phyloP scores from a whole-genome alignment of 192 early-diverging fungal genomes.

The Geranomyces variabilis region DNA sequence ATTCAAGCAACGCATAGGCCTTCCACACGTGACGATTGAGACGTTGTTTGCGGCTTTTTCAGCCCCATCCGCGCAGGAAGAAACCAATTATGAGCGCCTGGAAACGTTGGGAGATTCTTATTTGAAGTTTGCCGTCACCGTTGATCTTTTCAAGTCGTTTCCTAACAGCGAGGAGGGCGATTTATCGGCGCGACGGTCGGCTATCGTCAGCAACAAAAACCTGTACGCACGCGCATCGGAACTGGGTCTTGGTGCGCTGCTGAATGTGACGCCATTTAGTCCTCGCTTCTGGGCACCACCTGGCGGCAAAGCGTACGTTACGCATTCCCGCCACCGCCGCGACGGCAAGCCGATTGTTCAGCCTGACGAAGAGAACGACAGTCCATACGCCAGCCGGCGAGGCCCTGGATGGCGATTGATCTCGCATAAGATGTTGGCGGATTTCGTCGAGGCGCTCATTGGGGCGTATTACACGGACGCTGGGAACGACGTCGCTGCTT shows the following conservation, averaged over 20 bases:
- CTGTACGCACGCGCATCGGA: conserved; percentile 62
- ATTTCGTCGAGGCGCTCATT: conserved; percentile 82
- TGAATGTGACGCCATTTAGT: conserved; percentile 68
- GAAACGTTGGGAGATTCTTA: conserved; percentile 89
- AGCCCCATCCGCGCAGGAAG: conserved; percentile 66
- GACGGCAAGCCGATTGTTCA: neutral
- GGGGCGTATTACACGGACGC: conserved; percentile 71
- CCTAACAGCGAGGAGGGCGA: conserved; percentile 78
- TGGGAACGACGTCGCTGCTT: conserved; percentile 43
- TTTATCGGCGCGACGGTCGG: conserved; percentile 70
- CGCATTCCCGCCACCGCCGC: neutral
- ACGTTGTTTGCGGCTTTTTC: conserved; percentile 67
- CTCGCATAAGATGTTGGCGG: conserved; percentile 84
- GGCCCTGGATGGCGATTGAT: conserved; percentile 35
- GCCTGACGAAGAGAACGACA: conserved; percentile 28
- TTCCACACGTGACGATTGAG: conserved; percentile 22
- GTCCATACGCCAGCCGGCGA: conserved; percentile 10
- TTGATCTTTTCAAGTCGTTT: conserved; percentile 70
- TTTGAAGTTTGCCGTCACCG: conserved; percentile 73
- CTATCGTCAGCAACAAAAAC: conserved; percentile 75
- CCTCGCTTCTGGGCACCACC: conserved; percentile 42
- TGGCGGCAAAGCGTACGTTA: conserved; percentile 1
- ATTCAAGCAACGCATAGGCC: conserved; percentile 16
- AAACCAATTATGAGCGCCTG: conserved; percentile 84
- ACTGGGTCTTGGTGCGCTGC: conserved; percentile 59